phyloP scores from a whole-genome alignment of 2,329 filamentous ascomycete species.

The Elsinoe perseae region DNA sequence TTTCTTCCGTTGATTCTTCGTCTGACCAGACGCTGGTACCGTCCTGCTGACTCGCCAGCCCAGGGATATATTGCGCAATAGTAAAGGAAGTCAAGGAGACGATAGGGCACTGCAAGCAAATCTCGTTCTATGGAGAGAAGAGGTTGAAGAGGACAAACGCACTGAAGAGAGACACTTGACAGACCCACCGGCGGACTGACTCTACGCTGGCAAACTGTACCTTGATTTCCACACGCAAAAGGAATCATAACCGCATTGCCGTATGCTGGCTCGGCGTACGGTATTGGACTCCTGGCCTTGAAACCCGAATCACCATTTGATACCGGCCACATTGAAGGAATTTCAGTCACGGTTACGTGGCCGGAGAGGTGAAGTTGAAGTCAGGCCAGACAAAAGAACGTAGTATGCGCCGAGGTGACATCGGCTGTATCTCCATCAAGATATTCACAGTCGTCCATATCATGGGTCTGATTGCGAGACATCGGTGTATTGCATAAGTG shows the following conservation, averaged over 20 bases:
- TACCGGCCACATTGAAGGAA: neutral
- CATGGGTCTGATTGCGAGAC: too few relatives aligned
- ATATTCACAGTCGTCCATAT: too few relatives aligned
- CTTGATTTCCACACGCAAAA: neutral
- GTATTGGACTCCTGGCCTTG: neutral
- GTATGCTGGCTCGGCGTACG: neutral
- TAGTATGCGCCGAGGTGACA: neutral
- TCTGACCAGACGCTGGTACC: neutral
- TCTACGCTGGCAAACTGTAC: neutral
- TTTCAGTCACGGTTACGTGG: neutral
- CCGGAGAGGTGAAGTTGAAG: neutral
- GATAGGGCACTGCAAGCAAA: neutral
- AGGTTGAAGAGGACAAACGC: too few relatives aligned
- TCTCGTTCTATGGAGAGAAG: too few relatives aligned
- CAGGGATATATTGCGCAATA: too few relatives aligned
- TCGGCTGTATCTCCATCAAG: too few relatives aligned
- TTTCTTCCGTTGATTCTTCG: neutral
- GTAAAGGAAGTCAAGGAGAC: neutral
- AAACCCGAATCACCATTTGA: neutral
- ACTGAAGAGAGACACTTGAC: neutral
- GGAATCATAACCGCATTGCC: neutral
- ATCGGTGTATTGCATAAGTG: too few relatives aligned
- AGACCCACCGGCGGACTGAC: neutral
- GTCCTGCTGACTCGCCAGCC: neutral
- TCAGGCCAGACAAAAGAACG: neutral